A percentile compares a stretch with the other conserved stretches of the same genome.
Evolutionary conservation across 805 yeast species (phyloP).

Genomic region (Zygoascus bituminiphila): DNA sequence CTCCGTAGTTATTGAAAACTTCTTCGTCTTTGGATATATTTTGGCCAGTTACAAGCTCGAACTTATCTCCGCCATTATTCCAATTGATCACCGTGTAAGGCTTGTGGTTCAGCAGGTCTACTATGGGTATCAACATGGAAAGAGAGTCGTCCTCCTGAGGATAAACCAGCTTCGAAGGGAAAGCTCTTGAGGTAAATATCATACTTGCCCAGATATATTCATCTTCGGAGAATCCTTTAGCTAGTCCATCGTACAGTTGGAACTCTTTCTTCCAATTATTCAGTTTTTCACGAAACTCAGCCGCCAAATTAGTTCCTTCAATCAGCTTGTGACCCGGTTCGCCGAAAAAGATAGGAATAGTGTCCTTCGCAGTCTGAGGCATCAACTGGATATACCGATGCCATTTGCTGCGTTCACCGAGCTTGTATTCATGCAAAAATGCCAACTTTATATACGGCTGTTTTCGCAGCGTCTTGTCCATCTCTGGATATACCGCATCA

Average conservation of each 20-base stretch:
- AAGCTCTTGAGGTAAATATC: constrained; percentile 69
- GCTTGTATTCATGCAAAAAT: constrained; percentile 13
- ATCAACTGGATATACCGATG: constrained; percentile 41
- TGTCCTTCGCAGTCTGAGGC: constrained; percentile 39
- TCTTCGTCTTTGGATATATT: constrained; percentile 35
- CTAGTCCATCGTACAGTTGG: constrained; percentile 5
- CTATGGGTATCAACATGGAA: constrained; percentile 70
- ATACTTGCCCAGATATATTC: constrained; percentile 64
- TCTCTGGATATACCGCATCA: constrained; percentile 9
- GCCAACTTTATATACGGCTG: constrained; percentile 15
- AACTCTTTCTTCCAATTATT: constrained; percentile 51
- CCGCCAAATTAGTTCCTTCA: constrained; percentile 63
- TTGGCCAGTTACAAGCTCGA: constrained; percentile 27
- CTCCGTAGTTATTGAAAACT: constrained; percentile 76
- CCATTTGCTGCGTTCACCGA: constrained; percentile 24
- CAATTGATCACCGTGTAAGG: constrained; percentile 57
- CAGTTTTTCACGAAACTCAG: constrained; percentile 42
- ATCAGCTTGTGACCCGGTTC: constrained; percentile 42
- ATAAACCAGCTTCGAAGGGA: constrained; percentile 55
- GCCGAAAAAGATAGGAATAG: constrained; percentile 54
- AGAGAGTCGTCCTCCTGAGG: constrained; percentile 29
- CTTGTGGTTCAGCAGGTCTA: constrained; percentile 73
- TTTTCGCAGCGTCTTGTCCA: neutral
- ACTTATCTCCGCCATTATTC: constrained; percentile 29
- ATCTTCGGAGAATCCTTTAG: constrained; percentile 13